Base-by-base conservation (phyloP, 1,139 yeast species). In the Nakaseomyces sp. region DNA sequence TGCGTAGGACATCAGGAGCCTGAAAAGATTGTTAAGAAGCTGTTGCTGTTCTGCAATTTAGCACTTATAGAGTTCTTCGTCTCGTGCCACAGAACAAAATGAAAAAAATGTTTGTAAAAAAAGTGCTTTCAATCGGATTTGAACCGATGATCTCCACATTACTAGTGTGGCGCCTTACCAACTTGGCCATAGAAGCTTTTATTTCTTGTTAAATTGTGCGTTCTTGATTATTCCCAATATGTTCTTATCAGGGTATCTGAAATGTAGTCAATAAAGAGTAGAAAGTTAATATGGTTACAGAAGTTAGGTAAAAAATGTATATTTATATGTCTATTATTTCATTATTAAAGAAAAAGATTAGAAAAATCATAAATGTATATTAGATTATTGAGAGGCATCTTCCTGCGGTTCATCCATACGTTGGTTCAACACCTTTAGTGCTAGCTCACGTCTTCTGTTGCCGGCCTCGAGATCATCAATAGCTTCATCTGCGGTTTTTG, bases 361-460 rank as follows among this genome's bases (percentile, higher is more conserved):
- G 9, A 22, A 6, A 22, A 22, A 22, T 22, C 6, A 22, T 22
- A 22, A 13, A 31, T 13, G 10, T 31, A n/a, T 22, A 22, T 22
- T 22, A 26, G 5, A 30, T 15, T 19, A 15, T 13, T 16, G 18
- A 18, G 36, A 8, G 8, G 36, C n/a, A 5, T 8, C 12, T 20
- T n/a, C n/a, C n/a, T 40, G 30, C 8, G 44, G 37, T 16, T 37
- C 45, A 16, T 42, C 49, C 47, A 79, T 76, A 55, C 93, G 71
- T 56, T 85, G 91, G 56, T 85, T 93, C 48, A 87, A 70, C 22
- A 86, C 91, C 56, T 84, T 83, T 46, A 87, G 66, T 0, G 96
- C 96, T 40, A 87, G 77, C 54, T 84, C 91, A 61, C 94, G 74
- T 63, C 96, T 74, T 61, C 96, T 75, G 13, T 22, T 22, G 5